These are phyloP conservation scores for Colletotrichum falcatum DNA, from an alignment of 2,329 filamentous ascomycete species.

Conservation along the genomic window DNA sequence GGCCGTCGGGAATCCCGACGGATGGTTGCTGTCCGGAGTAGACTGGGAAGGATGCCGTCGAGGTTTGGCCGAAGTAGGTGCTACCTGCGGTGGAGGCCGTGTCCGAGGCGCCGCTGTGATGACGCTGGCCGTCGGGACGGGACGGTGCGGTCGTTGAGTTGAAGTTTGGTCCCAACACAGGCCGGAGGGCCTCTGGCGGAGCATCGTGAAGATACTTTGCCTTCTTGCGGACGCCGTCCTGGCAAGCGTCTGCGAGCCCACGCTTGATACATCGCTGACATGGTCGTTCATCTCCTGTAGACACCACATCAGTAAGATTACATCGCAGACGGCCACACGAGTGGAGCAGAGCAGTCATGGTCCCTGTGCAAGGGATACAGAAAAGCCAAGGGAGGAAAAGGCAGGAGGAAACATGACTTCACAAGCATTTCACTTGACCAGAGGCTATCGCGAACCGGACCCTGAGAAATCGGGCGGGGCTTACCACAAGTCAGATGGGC, in stretches of 20 bases:
- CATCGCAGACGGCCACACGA: constrained; percentile 2
- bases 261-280: constrained; percentile 96
- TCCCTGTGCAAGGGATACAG: constrained; percentile 21
- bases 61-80: constrained; percentile 62
- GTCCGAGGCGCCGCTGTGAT: constrained; percentile 51
- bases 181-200: constrained; percentile 86
- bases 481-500: constrained; percentile 98
- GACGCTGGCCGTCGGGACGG: constrained; percentile 56
- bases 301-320: constrained; percentile 36
- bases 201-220: constrained; percentile 99
- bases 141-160: constrained; percentile 66
- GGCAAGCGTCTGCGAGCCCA: constrained; percentile 88
- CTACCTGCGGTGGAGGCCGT: constrained; percentile 57
- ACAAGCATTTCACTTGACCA: constrained; percentile 32
- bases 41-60: constrained; percentile 61
- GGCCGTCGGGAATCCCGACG: constrained; percentile 60
- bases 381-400: constrained; percentile 22
- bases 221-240: constrained; percentile 98
- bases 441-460: constrained; percentile 23
- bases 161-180: constrained; percentile 81
- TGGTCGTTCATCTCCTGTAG: constrained; percentile 89
- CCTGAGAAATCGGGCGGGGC: constrained; percentile 53
- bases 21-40: constrained; percentile 62
- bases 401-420: constrained; percentile 34
- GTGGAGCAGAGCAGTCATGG: constrained; percentile 16